Evolutionary conservation across 2,329 filamentous ascomycete species (phyloP), one percentile per base, ranked within the genome.

Genomic region (Fusarium albosuccineum): DNA sequence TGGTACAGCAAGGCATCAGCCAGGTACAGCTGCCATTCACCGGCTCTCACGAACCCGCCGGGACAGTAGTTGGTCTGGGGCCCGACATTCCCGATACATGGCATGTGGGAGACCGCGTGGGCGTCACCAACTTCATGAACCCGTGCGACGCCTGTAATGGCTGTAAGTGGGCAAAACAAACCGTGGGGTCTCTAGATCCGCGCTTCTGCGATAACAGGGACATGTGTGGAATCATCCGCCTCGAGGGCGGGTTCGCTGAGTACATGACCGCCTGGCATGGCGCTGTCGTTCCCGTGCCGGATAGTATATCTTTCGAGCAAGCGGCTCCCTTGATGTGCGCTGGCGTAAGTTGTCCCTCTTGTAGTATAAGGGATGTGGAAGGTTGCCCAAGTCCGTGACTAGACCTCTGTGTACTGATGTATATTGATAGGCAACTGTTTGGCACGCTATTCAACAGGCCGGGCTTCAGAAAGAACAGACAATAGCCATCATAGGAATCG

Each of bases 31-130:
- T 70, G 5, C 64, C 67, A 5, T 57, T 71, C 22, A 71, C 52
- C 10, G 63, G 62, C 14, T 73, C 66, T 17, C 70, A 73, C 57
- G 66, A 73, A 56, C 71, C 71, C 36, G 66, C 52, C 6, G 71
- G 68, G 16, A 71, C 60, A 9, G 41, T 73, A 33, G 70, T 51
- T 27, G 42, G 42, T 6, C 48, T 70, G 7, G 70, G 68, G 2
- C 54, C 64, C 5, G 42, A 65, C 5, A 58, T 67, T 13, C 16
- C 60, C 2, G 42, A 22, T 4, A 62, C 39, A 6, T 70, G 67
- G 58, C 49, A 45, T 17, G 40, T 60, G 9, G 67, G 67, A 34
- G 61, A 68, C 11, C 67, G 58, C 6, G 64, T 68, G 8, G 64
- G 67, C 9, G 57, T 67, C 9, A 57, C 62, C 33, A 71, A 72